Percentiles rank a stretch among this genome's conserved stretches.
phyloP scores from a whole-genome alignment of 345 rosid genomes.

The Conringia planisiliqua region DNA sequence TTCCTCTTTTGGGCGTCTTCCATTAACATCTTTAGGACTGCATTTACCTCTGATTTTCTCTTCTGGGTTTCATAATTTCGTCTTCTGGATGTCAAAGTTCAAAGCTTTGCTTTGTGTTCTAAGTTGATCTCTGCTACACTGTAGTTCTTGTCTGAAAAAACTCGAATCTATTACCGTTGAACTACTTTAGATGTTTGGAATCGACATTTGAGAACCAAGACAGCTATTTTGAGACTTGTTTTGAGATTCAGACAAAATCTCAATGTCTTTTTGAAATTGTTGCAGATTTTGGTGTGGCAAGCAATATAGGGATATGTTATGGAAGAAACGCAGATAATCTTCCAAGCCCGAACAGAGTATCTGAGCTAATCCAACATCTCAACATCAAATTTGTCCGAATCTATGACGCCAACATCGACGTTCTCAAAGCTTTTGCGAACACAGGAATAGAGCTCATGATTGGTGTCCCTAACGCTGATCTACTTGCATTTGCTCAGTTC shows the following conservation, averaged over 20 bases:
- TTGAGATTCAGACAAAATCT: neutral
- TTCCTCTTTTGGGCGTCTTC: neutral
- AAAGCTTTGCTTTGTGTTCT: neutral
- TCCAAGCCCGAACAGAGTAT: conserved; percentile 75
- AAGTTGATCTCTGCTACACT: neutral
- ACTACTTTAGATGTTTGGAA: neutral
- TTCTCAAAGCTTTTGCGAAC: conserved; percentile 90
- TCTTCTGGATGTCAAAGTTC: conserved; percentile 12
- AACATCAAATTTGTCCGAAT: conserved; percentile 74
- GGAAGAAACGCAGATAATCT: conserved; percentile 98
- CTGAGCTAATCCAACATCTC: conserved; percentile 57
- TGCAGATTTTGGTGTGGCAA: conserved; percentile 55
- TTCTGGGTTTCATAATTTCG: conserved; percentile 1
- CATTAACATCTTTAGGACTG: neutral
- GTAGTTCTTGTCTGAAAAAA: conserved; percentile 5
- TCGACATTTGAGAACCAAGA: neutral
- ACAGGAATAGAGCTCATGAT: conserved; percentile 84
- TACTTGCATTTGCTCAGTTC: conserved; percentile 81
- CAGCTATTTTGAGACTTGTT: neutral
- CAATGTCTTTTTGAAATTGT: neutral
- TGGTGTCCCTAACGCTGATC: conserved; percentile 78
- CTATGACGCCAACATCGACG: conserved; percentile 83
- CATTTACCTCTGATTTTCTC: conserved; percentile 17
- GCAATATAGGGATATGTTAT: conserved; percentile 80
- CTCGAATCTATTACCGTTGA: conserved; percentile 12